Conservation (phyloP, 1,139 yeast genomes). For the Scheffersomyces quercinus region DNA sequence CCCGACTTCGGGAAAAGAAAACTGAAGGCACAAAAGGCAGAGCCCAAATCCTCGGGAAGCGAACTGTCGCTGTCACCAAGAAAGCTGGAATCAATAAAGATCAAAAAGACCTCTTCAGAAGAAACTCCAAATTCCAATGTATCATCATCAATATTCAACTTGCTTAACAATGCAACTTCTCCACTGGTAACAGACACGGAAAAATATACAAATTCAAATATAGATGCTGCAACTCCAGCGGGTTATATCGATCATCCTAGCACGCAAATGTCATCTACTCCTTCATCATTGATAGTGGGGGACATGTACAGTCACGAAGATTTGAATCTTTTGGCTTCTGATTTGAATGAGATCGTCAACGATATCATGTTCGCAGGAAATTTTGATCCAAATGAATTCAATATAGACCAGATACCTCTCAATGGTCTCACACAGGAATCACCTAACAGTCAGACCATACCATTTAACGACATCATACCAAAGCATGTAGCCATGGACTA, state of each 20-base stretch:
- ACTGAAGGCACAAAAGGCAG: not conserved
- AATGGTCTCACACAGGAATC: not conserved
- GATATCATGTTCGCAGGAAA: conserved; percentile 29
- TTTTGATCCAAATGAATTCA: not conserved
- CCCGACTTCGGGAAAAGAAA: conserved; percentile 4
- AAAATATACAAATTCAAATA: not conserved
- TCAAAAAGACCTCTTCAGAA: not conserved
- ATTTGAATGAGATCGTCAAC: conserved; percentile 43
- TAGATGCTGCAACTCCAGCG: not conserved
- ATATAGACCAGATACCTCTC: not conserved
- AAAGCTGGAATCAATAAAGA: not conserved
- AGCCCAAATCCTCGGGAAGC: too few relatives aligned
- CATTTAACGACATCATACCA: conserved; percentile 18
- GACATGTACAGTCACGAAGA: conserved; percentile 32
- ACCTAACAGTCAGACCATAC: not conserved
- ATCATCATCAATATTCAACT: not conserved
- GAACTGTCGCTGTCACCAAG: not conserved
- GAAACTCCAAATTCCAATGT: not conserved
- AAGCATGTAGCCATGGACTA: conserved; percentile 34
- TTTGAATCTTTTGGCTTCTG: conserved; percentile 40
- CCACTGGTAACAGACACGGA: not conserved
- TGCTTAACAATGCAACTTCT: not conserved
- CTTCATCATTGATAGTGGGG: conserved; percentile 7
- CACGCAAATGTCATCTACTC: conserved; percentile 1
- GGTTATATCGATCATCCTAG: not conserved